Evolutionary conservation across 306 rosid species (phyloP).

Genomic region (Corylus avellana): DNA sequence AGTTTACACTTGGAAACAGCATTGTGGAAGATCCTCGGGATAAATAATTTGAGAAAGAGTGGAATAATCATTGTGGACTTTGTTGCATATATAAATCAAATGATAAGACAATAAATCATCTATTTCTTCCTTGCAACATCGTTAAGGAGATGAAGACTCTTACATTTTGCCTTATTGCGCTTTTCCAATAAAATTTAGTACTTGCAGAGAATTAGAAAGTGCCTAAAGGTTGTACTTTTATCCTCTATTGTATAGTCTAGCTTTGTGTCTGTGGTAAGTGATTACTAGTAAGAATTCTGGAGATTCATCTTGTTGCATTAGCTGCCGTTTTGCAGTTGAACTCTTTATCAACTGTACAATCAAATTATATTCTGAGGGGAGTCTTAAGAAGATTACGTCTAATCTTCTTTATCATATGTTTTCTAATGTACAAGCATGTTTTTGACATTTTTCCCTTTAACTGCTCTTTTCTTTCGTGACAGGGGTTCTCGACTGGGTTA

Average conservation of each 20-base stretch:
- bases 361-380: background rate
- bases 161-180: background rate
- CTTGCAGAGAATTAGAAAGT: background rate
- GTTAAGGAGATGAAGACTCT: background rate
- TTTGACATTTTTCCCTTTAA: background rate
- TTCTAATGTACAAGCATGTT: background rate
- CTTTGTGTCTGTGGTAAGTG: background rate
- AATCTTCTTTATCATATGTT: background rate
- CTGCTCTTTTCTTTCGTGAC: constrained; percentile 28
- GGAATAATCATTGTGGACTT: background rate
- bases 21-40: no score
- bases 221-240: background rate
- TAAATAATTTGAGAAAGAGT: no score
- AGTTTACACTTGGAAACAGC: background rate
- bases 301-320: constrained; percentile 1
- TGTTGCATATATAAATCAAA: background rate
- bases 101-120: background rate
- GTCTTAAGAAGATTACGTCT: background rate
- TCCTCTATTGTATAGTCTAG: background rate
- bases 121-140: no score
- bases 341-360: background rate
- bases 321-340: background rate
- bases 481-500: constrained; percentile 98
- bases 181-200: background rate
- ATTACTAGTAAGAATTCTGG: background rate